Conservation (phyloP, 2,329 filamentous ascomycete genomes). For the Amauroascus niger region DNA sequence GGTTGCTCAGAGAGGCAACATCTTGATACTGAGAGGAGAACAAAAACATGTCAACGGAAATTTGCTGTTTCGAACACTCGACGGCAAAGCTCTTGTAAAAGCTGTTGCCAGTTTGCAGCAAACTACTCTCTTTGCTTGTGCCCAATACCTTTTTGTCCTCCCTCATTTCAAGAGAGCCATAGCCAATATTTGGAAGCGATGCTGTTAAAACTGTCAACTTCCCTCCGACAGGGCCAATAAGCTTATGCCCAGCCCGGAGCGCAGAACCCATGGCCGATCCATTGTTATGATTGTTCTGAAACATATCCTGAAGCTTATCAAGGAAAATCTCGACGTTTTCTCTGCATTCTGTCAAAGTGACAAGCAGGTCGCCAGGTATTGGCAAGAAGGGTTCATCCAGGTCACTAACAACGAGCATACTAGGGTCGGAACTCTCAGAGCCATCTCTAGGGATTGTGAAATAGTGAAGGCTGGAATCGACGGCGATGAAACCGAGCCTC, state of each 20-base stretch:
- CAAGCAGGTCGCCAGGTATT: constrained; percentile 81
- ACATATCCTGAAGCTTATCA: constrained; percentile 87
- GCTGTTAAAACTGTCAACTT: constrained; percentile 90
- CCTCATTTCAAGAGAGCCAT: constrained; percentile 81
- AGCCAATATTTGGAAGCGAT: constrained; percentile 79
- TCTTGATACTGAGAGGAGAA: constrained; percentile 96
- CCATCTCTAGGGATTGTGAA: constrained; percentile 87
- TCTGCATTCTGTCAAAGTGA: constrained; percentile 79
- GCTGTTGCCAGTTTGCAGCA: constrained; percentile 85
- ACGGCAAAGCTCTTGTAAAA: constrained; percentile 99
- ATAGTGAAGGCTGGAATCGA: constrained; percentile 91
- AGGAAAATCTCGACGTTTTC: constrained; percentile 88
- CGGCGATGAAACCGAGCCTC: constrained; percentile 85
- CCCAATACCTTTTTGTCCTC: constrained; percentile 95
- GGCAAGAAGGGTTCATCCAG: constrained; percentile 94
- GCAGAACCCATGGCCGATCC: constrained; percentile 93
- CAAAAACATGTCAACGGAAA: constrained; percentile 96
- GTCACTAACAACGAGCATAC: constrained; percentile 89
- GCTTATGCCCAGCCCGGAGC: constrained; percentile 83
- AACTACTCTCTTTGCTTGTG: constrained; percentile 77
- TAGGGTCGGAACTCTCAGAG: constrained; percentile 73
- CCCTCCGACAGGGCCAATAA: constrained; percentile 86
- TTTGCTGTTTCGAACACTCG: constrained; percentile 97
- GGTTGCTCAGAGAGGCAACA: constrained; percentile 88
- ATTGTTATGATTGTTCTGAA: constrained; percentile 82